phyloP scores from a whole-genome alignment of 768 basidiomycete genomes.

The Russula compacta region DNA sequence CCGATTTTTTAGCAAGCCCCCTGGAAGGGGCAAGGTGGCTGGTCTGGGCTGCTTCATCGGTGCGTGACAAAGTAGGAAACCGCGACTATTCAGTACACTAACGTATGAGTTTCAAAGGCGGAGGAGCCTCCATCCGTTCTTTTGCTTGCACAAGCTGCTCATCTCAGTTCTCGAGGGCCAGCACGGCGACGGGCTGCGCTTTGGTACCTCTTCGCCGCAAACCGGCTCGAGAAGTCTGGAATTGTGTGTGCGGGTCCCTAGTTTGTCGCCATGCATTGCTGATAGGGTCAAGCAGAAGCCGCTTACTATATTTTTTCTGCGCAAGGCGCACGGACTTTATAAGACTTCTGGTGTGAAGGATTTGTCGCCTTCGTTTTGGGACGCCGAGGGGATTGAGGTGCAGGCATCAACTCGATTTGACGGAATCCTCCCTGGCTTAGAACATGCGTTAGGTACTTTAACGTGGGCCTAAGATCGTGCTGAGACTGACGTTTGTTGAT shows the following conservation, averaged over 20 bases:
- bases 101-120: conserved; percentile 39
- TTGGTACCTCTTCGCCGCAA: conserved; percentile 74
- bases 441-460: conserved; percentile 63
- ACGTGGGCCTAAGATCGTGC: neutral
- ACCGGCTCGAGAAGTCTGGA: conserved; percentile 72
- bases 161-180: conserved; percentile 50
- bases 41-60: conserved; percentile 76
- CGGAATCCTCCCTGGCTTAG: conserved; percentile 60
- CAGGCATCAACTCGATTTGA: conserved; percentile 41
- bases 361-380: conserved; percentile 77
- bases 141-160: conserved; percentile 73
- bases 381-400: conserved; percentile 47
- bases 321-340: conserved; percentile 60
- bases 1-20: conserved; percentile 47
- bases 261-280: conserved; percentile 1
- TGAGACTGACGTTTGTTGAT: conserved; percentile 4
- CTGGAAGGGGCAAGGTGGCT: conserved; percentile 81
- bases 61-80: conserved; percentile 32
- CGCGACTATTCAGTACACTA: neutral
- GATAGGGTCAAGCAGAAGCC: conserved; percentile 54
- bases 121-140: conserved; percentile 77
- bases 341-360: conserved; percentile 40
- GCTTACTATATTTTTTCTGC: conserved; percentile 72
- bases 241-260: conserved; percentile 44
- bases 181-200: conserved; percentile 58